Base-by-base conservation (phyloP, 768 basidiomycete species). In the Termitomyces sp. region DNA sequence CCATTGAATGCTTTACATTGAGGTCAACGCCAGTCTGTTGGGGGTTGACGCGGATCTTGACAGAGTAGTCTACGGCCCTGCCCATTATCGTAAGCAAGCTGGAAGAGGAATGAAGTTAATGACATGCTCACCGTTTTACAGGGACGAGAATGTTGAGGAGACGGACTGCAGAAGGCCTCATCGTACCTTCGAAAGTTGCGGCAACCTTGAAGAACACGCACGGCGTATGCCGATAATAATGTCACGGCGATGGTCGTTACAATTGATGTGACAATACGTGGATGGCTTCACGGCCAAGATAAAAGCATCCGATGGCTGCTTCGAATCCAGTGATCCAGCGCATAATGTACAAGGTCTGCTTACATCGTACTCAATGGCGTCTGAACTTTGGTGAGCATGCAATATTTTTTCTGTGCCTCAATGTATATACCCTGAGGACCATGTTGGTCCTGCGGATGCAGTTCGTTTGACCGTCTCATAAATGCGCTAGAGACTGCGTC, bases 1-100 rank as follows among this genome's bases (percentile, higher is more conserved):
- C 96, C 95, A 99, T 98, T 2, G 93, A 95, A 74, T 99, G 97
- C 79, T 99, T 99, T 63, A 97, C 96, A 70, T 88, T 93, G 54
- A 90, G 87, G 77, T 99, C 96, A 41, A 99, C 84, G 14, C 94
- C 97, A 35, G 93, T 97, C 66, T 97, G 93, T 61, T 89, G 85
- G 6, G 93, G 83, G 68, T 96, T 96, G 48, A 99, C 93, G 50
- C 96, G 90, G 74, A 99, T 97, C 79, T 98, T 98, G 72, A 96
- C 93, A 3, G 93, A 89, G 84, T 91, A 99, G 75, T 98, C 97
- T 50, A 99, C 89, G 50, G 90, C 86, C 59, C 92, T 97, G 59
- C 28, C 50, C 47, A 21, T 30, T 40, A 26, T 24, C 11, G 21
- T 48, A 52, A 50, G 26, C 21, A 40, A 11, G 35, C 37, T 51